Base-by-base conservation (phyloP, 2,329 filamentous ascomycete species). In the Trichoderma arundinaceum region DNA sequence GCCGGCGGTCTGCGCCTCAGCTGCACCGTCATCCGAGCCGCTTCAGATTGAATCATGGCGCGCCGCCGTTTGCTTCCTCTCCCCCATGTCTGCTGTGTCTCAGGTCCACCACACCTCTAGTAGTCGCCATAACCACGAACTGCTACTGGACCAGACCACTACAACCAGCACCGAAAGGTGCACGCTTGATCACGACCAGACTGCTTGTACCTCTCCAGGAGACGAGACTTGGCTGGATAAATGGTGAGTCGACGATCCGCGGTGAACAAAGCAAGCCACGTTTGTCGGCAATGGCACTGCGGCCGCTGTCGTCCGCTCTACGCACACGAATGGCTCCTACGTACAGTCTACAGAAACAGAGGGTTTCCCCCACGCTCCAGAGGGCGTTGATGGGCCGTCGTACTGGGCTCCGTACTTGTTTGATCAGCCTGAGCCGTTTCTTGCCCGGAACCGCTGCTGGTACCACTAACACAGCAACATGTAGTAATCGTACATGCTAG, bases 1-100 rank as follows among this genome's bases (percentile, higher is more conserved):
- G 60, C 61, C 53, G 61, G 65, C 61, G 65, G 65, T 67, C 65
- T 67, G 60, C 60, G 41, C 52, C 65, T 58, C 65, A 67, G 61
- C 65, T 67, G 65, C 65, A 67, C 60, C 41, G 61, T 64, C 65
- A 67, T 67, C 60, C 65, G 60, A 64, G 65, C 53, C 60, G 43
- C 61, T 65, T 48, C 38, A 67, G 51, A 64, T 67, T 57, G 51
- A 65, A 67, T 64, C 60, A 67, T 67, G 46, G 60, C 46, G 53
- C 48, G 63, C 44, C 60, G 48, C 60, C 41, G 41, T 56, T 64
- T 66, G 60, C 54, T 38, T 59, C 17, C 41, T 10, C 12, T 35
- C 8, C 53, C 65, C 65, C 65, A 51, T 64, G 65, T 63, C 52
- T n/a, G 13, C 15, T 44, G 28, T 33, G n/a, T 56, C 22, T 19